Evolutionary conservation across 768 basidiomycete genomes (phyloP).

Genomic region (Tephrocybe sp.): DNA sequence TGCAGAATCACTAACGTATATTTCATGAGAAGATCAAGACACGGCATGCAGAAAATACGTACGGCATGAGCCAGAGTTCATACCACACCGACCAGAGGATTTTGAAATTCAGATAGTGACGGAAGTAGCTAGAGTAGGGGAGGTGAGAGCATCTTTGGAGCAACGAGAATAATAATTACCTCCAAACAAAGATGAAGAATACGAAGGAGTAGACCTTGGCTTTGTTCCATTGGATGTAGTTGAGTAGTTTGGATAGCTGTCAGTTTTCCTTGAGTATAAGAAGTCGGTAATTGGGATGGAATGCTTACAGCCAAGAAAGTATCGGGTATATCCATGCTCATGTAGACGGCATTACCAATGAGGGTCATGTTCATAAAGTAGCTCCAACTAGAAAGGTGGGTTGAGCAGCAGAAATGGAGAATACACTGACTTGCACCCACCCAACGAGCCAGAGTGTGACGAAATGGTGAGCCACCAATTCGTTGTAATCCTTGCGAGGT

Average conservation of each 20-base stretch:
- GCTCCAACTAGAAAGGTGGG: slow-evolving; percentile 61
- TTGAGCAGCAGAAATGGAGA: slow-evolving; percentile 1
- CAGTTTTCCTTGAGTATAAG: not conserved
- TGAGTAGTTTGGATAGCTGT: slow-evolving; percentile 81
- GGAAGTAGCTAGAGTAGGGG: slow-evolving; percentile 68
- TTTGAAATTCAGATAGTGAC: slow-evolving; percentile 83
- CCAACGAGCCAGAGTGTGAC: slow-evolving; percentile 95
- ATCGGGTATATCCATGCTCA: slow-evolving; percentile 98
- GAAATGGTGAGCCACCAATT: slow-evolving; percentile 87
- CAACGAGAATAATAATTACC: slow-evolving; percentile 46
- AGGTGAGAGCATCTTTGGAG: not conserved
- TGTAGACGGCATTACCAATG: slow-evolving; percentile 88
- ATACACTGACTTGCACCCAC: slow-evolving; percentile 37
- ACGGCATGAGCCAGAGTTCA: slow-evolving; percentile 77
- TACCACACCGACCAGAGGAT: slow-evolving; percentile 88
- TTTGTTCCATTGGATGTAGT: slow-evolving; percentile 74
- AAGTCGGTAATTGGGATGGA: not conserved
- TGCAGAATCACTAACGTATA: slow-evolving; percentile 42
- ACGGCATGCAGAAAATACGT: slow-evolving; percentile 26
- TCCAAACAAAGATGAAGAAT: slow-evolving; percentile 73
- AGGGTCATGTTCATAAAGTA: slow-evolving; percentile 76
- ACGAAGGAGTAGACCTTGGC: slow-evolving; percentile 63
- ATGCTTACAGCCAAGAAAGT: slow-evolving; percentile 73
- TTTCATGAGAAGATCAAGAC: not conserved
- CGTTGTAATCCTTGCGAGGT: slow-evolving; percentile 86